Base-by-base conservation (phyloP, 495 filamentous ascomycete species). In the Daldinia grandis region DNA sequence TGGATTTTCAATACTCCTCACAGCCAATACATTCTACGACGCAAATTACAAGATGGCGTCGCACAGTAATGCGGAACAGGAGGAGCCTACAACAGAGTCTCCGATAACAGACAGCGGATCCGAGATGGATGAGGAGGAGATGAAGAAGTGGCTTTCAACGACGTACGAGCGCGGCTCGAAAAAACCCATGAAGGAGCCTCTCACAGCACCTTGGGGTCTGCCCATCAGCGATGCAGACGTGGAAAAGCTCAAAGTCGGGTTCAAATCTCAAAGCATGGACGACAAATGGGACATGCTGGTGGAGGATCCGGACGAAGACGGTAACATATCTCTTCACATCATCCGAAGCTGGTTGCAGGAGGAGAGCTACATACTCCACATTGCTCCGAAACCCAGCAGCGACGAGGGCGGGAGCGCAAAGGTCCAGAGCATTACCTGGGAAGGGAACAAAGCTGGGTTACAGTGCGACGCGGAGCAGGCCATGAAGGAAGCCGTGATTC, bases 401-500 rank as follows among this genome's bases (percentile, higher is more conserved):
- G 30, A 33, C 17, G n/a, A 30, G 10, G 53, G 7, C 30, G 30
- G 8, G 17, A 54, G 50, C 17, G 53, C 30, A 12, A 56, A 14
- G 30, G 14, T 56, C 53, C n/a, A 56, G 21, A 17, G 28, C 8
- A 56, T 56, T 37, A 56, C 53, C 53, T 56, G 53, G 53, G 53
- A 56, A 56, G 25, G 28, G 1, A 56, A 56, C 30, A 56, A 56
- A 30, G 53, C 12, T 3, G 53, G 53, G 7, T n/a, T 56, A 9
- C 53, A 35, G 6, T 30, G 25, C 17, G 25, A 27, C 14, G 53
- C 25, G 15, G 53, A 56, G 53, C 53, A 56, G 53, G 53, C 53
- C 8, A n/a, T 37, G 30, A 56, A 56, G 53, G 53, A 56, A 24
- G 53, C n/a, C 14, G 53, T 56, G 27, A 56, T 56, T 15, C 12